Evolutionary conservation across 163 green algal genomes (phyloP).

Genomic region (Volvox carteri): DNA sequence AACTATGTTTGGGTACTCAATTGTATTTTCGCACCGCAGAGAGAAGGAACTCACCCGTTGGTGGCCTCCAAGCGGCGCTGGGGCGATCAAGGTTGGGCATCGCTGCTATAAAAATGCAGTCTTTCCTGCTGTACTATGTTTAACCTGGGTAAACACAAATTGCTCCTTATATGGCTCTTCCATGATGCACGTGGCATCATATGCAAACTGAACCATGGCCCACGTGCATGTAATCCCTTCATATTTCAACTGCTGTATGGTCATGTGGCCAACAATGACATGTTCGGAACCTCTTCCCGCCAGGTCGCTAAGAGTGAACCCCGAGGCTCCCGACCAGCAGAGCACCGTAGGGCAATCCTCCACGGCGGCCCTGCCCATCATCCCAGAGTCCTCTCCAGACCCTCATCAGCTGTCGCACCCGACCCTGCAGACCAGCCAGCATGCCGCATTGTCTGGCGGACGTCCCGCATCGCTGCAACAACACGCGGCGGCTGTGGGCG

Average conservation of each 20-base stretch:
- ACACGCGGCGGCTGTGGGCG: neutral
- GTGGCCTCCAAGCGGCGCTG: constrained; percentile 23
- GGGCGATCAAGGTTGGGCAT: constrained; percentile 6
- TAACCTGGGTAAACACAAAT: too few relatives aligned
- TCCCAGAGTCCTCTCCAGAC: neutral
- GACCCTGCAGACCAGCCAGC: constrained; percentile 7
- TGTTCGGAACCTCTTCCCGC: too few relatives aligned
- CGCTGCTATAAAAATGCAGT: too few relatives aligned
- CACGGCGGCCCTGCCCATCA: neutral
- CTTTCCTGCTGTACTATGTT: too few relatives aligned
- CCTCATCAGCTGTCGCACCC: neutral
- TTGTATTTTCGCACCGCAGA: neutral
- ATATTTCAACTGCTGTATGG: neutral
- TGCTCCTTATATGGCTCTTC: neutral
- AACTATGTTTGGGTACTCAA: too few relatives aligned
- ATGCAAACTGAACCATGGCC: neutral
- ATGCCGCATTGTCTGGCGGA: neutral
- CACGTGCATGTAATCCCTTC: neutral
- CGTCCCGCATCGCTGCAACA: neutral
- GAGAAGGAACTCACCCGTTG: neutral
- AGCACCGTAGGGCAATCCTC: neutral
- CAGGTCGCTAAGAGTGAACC: neutral
- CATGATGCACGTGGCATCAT: neutral
- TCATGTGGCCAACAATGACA: too few relatives aligned
- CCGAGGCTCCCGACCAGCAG: neutral